These are phyloP conservation scores for Phytophthora foliorum DNA, from an alignment of 352 stramenopile genomes.

Conservation along the genomic window DNA sequence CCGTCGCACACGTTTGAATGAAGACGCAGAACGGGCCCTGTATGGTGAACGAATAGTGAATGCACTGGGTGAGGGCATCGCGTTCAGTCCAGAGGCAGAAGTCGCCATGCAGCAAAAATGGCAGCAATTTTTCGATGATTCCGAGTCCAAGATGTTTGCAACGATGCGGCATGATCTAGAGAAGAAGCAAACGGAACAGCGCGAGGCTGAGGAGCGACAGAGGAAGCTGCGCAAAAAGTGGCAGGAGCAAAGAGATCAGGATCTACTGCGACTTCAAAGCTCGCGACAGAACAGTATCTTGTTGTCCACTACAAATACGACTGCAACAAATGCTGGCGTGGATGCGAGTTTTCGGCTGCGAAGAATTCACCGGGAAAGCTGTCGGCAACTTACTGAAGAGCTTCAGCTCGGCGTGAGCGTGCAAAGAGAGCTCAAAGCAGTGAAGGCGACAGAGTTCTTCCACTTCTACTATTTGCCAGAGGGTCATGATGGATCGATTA, in stretches of 20 bases:
- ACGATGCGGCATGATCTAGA: slow-evolving; percentile 55
- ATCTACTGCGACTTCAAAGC: slow-evolving; percentile 51
- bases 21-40: slow-evolving; percentile 50
- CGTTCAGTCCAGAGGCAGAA: slow-evolving; percentile 59
- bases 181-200: slow-evolving; percentile 54
- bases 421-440: slow-evolving; percentile 34
- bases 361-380: slow-evolving; percentile 66
- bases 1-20: slow-evolving; percentile 31
- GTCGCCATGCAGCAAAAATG: slow-evolving; percentile 64
- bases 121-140: slow-evolving; percentile 64
- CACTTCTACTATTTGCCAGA: slow-evolving; percentile 63
- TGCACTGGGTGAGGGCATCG: slow-evolving; percentile 58
- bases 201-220: slow-evolving; percentile 57
- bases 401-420: slow-evolving; percentile 59
- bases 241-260: slow-evolving; percentile 63
- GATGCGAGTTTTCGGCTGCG: slow-evolving; percentile 55
- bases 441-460: slow-evolving; percentile 50
- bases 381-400: slow-evolving; percentile 56
- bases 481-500: slow-evolving; percentile 52
- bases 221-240: slow-evolving; percentile 68
- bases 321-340: slow-evolving; percentile 1
- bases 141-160: slow-evolving; percentile 67
- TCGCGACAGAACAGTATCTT: slow-evolving; percentile 30
- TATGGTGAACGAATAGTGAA: slow-evolving; percentile 48
- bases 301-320: slow-evolving; percentile 5